Conservation (phyloP, 2,329 filamentous ascomycete genomes). For the Colletotrichum sansevieriae region DNA sequence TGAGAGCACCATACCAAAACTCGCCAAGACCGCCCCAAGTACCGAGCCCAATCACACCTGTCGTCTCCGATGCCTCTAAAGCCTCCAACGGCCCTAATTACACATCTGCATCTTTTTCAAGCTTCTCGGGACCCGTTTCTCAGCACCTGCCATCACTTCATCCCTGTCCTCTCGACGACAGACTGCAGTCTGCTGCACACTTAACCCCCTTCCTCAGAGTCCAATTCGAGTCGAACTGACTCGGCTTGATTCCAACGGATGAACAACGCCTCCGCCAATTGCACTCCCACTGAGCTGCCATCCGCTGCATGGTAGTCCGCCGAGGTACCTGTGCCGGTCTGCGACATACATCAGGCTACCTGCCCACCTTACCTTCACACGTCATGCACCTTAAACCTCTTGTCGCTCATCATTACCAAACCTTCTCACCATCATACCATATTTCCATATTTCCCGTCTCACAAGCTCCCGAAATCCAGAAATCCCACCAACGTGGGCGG, state of each 20-base stretch:
- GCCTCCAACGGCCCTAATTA: constrained; percentile 23
- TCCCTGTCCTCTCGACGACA: constrained; percentile 18
- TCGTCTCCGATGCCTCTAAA: constrained; percentile 7
- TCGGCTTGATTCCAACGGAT: constrained; percentile 18
- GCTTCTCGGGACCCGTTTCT: constrained; percentile 27
- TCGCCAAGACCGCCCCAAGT: constrained; percentile 36
- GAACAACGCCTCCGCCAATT: constrained; percentile 8
- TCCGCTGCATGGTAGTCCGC: no score
- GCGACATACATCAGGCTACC: constrained; percentile 13
- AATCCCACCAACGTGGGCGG: constrained; percentile 31
- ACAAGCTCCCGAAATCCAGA: constrained; percentile 17
- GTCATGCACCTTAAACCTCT: background rate
- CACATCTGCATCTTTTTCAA: constrained; percentile 30
- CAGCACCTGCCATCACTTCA: constrained; percentile 18
- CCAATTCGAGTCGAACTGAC: constrained; percentile 1
- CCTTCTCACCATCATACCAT: constrained; percentile 29
- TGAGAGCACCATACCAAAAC: constrained; percentile 30
- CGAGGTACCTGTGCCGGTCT: background rate
- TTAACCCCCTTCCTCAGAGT: background rate
- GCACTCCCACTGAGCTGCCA: constrained; percentile 4
- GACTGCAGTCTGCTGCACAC: background rate
- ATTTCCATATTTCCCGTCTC: constrained; percentile 15
- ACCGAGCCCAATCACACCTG: constrained; percentile 36
- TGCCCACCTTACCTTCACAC: no score
- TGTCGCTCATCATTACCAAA: constrained; percentile 4